Percentiles rank a stretch among this genome's conserved stretches.
Evolutionary conservation across 2,329 filamentous ascomycete species (phyloP).

Genomic region (Apiospora aurea): DNA sequence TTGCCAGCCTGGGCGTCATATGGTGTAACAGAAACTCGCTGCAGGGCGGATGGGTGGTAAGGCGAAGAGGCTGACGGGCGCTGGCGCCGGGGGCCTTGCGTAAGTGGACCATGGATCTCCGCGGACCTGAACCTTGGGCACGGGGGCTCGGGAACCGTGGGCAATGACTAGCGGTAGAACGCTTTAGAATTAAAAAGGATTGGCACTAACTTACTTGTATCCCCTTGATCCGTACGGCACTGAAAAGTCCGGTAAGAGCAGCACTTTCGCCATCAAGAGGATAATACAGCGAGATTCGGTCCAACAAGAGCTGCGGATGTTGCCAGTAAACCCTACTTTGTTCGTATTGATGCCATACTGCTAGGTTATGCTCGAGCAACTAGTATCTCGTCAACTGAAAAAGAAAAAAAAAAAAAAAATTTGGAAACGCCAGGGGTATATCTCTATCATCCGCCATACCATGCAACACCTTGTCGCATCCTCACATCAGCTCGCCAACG

Average conservation of each 20-base stretch:
- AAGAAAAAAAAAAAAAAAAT: no score
- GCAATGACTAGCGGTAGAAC: no score
- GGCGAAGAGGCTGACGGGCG: slow-evolving; percentile 4
- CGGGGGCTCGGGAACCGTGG: background rate
- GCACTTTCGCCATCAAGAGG: no score
- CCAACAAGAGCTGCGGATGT: no score
- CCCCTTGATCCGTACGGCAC: no score
- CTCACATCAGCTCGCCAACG: background rate
- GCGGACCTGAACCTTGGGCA: slow-evolving; percentile 15
- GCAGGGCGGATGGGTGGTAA: background rate
- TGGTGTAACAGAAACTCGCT: slow-evolving; percentile 22
- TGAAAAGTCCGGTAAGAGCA: no score
- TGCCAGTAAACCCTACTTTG: no score
- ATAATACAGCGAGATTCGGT: no score
- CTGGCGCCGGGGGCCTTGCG: background rate
- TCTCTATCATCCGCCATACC: background rate
- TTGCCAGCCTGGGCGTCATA: slow-evolving; percentile 20
- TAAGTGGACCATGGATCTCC: slow-evolving; percentile 22
- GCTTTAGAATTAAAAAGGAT: no score
- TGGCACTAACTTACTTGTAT: no score
- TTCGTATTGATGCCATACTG: no score
- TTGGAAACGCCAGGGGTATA: background rate
- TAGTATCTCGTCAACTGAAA: no score
- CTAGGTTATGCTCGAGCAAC: background rate
- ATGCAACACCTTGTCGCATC: background rate